These are phyloP conservation scores for Xenosphaeropsis pyriputrescens DNA, from an alignment of 2,329 filamentous ascomycete genomes.

Conservation along the genomic window DNA sequence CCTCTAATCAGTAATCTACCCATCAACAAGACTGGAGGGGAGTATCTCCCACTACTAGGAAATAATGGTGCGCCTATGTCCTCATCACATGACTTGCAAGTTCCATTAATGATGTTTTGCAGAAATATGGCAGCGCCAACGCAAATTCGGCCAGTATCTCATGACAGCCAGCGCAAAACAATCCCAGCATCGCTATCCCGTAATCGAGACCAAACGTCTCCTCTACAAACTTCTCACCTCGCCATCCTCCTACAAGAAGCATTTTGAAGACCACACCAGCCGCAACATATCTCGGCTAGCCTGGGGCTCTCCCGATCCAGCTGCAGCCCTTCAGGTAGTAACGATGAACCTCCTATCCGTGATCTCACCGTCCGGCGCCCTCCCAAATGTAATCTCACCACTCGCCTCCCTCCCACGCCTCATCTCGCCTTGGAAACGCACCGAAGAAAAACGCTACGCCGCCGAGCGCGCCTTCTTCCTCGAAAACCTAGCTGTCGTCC, in stretches of 20 bases:
- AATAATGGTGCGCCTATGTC: slow-evolving; percentile 18
- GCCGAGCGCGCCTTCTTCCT: slow-evolving; percentile 23
- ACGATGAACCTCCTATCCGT: slow-evolving; percentile 29
- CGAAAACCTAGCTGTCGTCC: slow-evolving; percentile 22
- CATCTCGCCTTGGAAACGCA: slow-evolving; percentile 29
- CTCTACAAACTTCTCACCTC: slow-evolving; percentile 25
- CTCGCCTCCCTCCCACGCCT: slow-evolving; percentile 23
- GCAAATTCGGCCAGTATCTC: slow-evolving; percentile 27
- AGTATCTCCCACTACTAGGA: slow-evolving; percentile 27
- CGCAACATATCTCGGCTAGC: slow-evolving; percentile 28
- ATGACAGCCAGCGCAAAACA: slow-evolving; percentile 23
- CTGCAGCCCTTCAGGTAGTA: slow-evolving; percentile 24
- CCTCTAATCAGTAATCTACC: slow-evolving; percentile 17
- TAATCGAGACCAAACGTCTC: slow-evolving; percentile 21
- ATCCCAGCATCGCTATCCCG: slow-evolving; percentile 26
- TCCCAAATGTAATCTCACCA: slow-evolving; percentile 30
- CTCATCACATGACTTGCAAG: too few species aligned
- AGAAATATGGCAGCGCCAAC: slow-evolving; percentile 33
- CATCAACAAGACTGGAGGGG: slow-evolving; percentile 26
- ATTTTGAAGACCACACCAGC: slow-evolving; percentile 30
- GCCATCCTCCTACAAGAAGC: slow-evolving; percentile 26
- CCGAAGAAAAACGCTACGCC: slow-evolving; percentile 24
- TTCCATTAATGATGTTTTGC: slow-evolving; percentile 4
- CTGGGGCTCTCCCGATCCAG: slow-evolving; percentile 28
- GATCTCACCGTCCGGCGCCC: slow-evolving; percentile 28